Percentiles rank a stretch among this genome's conserved stretches.
phyloP scores from a whole-genome alignment of 2,329 filamentous ascomycete species.

The Cladosporium sp. region DNA sequence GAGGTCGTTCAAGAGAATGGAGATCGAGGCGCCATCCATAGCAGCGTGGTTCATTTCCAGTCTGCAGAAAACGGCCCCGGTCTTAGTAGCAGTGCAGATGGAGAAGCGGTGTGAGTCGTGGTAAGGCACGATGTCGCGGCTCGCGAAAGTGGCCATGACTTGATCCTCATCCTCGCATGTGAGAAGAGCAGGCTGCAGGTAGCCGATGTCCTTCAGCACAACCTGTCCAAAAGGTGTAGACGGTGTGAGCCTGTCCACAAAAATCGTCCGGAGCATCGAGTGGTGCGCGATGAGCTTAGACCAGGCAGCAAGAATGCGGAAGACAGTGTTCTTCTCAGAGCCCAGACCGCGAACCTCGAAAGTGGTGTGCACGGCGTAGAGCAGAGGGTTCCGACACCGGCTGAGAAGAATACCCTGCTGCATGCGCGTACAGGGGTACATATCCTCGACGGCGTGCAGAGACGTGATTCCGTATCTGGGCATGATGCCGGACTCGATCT shows the following conservation, averaged over 20 bases:
- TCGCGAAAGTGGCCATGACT: constrained; percentile 4
- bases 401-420: constrained; percentile 13
- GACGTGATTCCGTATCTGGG: constrained; percentile 6
- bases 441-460: constrained; percentile 4
- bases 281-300: constrained; percentile 26
- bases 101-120: constrained; percentile 10
- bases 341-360: constrained; percentile 6
- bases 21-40: constrained; percentile 45
- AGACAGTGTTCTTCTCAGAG: neutral
- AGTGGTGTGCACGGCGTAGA: constrained; percentile 6
- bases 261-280: constrained; percentile 36
- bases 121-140: constrained; percentile 6
- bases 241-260: constrained; percentile 19
- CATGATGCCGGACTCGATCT: constrained; percentile 1
- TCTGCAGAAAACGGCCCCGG: constrained; percentile 1
- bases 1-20: constrained; percentile 2
- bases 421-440: constrained; percentile 13
- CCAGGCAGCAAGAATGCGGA: constrained; percentile 21
- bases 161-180: constrained; percentile 4
- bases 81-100: neutral
- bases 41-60: constrained; percentile 24
- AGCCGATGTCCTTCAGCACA: constrained; percentile 6
- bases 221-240: constrained; percentile 3
- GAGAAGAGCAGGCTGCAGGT: constrained; percentile 1
- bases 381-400: constrained; percentile 3